These are phyloP conservation scores for Nemania bipapillata DNA, from an alignment of 2,329 filamentous ascomycete species.

Conservation along the genomic window DNA sequence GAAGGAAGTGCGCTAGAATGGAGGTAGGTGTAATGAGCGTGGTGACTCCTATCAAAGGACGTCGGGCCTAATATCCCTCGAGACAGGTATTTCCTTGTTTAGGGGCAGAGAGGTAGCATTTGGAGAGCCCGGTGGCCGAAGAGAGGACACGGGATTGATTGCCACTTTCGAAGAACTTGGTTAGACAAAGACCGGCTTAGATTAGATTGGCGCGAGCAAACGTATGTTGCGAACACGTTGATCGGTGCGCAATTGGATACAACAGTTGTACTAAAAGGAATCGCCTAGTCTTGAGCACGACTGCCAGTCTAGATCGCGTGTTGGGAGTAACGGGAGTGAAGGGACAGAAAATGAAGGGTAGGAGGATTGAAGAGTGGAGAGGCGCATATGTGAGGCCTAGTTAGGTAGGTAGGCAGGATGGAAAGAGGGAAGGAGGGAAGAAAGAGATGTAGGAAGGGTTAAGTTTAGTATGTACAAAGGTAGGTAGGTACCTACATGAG, in stretches of 20 bases:
- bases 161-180: conserved; percentile 14
- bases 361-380: neutral
- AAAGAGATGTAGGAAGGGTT: neutral
- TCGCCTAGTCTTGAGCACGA: conserved; percentile 2
- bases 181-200: conserved; percentile 24
- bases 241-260: conserved; percentile 13
- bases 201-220: neutral
- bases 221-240: conserved; percentile 1
- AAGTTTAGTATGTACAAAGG: neutral
- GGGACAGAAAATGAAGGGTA: neutral
- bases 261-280: neutral
- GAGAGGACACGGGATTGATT: conserved; percentile 8
- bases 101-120: conserved; percentile 18
- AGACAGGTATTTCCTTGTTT: conserved; percentile 4
- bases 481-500: neutral
- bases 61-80: conserved; percentile 37
- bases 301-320: neutral
- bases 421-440: neutral
- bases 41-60: conserved; percentile 55
- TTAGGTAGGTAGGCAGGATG: neutral
- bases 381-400: neutral
- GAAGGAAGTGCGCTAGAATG: conserved; percentile 8
- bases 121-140: neutral
- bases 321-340: neutral
- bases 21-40: conserved; percentile 39